Conservation (phyloP, 768 basidiomycete genomes). For the Lactifluus piperatus region DNA sequence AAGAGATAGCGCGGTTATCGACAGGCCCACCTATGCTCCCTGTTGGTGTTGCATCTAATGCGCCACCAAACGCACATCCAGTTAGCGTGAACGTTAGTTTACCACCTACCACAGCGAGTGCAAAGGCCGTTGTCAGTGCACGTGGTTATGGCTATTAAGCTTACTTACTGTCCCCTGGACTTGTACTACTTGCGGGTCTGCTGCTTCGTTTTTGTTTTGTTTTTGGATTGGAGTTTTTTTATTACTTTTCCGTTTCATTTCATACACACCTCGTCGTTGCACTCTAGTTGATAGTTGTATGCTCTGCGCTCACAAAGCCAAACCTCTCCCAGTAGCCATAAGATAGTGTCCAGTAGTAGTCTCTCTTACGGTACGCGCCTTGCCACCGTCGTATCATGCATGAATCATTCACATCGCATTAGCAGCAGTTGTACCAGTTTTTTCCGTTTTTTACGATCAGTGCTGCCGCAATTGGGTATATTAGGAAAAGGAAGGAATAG, state of each 20-base stretch:
- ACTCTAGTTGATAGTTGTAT: conserved; percentile 14
- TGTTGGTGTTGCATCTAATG: conserved; percentile 1
- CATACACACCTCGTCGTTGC: conserved; percentile 12
- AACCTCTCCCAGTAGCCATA: conserved; percentile 1
- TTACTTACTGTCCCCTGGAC: neutral
- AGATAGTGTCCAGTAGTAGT: conserved; percentile 19
- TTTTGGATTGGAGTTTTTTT: conserved; percentile 14
- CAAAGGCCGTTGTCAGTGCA: conserved; percentile 3
- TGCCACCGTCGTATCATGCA: conserved; percentile 8
- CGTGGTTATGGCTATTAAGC: conserved; percentile 19
- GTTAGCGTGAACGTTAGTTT: conserved; percentile 20
- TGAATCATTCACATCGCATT: conserved; percentile 9
- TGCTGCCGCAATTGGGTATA: neutral
- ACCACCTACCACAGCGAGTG: neutral
- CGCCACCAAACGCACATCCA: conserved; percentile 11
- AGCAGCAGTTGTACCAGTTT: conserved; percentile 9
- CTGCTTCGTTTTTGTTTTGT: neutral
- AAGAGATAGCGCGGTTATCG: conserved; percentile 82
- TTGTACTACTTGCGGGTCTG: neutral
- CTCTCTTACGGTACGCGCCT: neutral
- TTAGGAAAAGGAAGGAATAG: neutral
- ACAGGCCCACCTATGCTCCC: conserved; percentile 26
- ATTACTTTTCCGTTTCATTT: conserved; percentile 10
- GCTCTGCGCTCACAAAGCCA: conserved; percentile 13
- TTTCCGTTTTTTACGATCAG: neutral